Conservation (phyloP, 2,329 filamentous ascomycete genomes). For the Furcasterigmium sp. region DNA sequence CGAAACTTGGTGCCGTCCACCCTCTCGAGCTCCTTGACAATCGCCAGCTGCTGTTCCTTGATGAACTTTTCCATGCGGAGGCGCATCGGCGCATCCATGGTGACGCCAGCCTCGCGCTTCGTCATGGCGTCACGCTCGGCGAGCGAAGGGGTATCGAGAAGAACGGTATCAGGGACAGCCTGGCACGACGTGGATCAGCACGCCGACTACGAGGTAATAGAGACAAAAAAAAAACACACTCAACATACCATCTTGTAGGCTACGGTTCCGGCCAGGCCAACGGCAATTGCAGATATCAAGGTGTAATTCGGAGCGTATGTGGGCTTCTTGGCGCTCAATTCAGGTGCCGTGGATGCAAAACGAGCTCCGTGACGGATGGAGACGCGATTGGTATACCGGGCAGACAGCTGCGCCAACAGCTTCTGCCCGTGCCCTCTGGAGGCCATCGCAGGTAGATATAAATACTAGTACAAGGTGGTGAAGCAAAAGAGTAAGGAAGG, state of each 20-base stretch:
- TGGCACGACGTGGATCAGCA: conserved; percentile 15
- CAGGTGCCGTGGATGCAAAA: conserved; percentile 9
- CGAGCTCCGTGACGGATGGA: conserved; percentile 7
- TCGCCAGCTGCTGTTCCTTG: conserved; percentile 84
- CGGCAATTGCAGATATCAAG: conserved; percentile 30
- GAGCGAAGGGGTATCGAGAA: conserved; percentile 63
- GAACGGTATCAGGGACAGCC: conserved; percentile 34
- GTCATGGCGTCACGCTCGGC: conserved; percentile 78
- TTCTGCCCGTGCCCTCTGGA: conserved; percentile 1
- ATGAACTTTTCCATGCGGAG: conserved; percentile 97
- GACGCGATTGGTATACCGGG: conserved; percentile 6
- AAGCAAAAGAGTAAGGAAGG: conserved; percentile 1
- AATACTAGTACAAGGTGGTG: background rate
- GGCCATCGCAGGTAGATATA: conserved; percentile 1
- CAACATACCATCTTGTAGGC: conserved; percentile 53
- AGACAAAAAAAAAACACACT: too few species aligned
- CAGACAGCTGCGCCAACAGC: conserved; percentile 5
- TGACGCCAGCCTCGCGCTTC: conserved; percentile 74
- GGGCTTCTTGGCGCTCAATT: conserved; percentile 7
- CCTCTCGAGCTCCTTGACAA: conserved; percentile 75
- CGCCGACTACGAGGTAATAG: too few species aligned
- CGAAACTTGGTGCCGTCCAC: conserved; percentile 81
- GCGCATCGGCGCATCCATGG: conserved; percentile 83
- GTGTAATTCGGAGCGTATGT: conserved; percentile 6
- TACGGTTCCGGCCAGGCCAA: conserved; percentile 47